Base-by-base conservation (phyloP, 2,329 filamentous ascomycete genomes). In the Cercospora sojina region DNA sequence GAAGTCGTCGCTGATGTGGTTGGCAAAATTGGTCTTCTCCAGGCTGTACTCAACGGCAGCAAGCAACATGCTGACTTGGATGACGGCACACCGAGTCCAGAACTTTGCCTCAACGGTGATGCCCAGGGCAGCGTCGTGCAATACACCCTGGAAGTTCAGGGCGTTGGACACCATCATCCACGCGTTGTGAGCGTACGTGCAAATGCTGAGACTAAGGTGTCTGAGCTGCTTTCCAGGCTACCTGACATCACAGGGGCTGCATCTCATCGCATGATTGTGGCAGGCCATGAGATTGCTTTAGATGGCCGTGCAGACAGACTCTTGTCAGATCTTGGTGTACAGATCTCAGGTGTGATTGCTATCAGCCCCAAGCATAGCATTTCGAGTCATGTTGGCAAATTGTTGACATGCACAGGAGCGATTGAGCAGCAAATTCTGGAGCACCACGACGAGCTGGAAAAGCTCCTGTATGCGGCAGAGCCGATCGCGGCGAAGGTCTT, bases 391-490 rank as follows among this genome's bases (percentile, higher is more conserved):
- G 61, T 76, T 29, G 67, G 64, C 29, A 70, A 69, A 31, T 68
- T 74, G 49, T 72, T 76, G 59, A 71, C 69, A 35, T 57, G 66
- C 29, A 47, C 69, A 62, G 81, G 68, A 74, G 82, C 84, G 1
- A 83, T 98, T 2, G 92, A 98, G 75, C 84, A 87, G 12, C 91
- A 94, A 72, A 88, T 98, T 23, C 81, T 95, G 71, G 85, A 88
- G 65, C 91, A 96, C 77, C 96, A 97, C 74, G 86, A 91, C 62
- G 88, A 94, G 67, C 80, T 99, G 25, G 97, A 95, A 84, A 86
- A 87, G 51, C 90, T 94, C 73, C 83, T 98, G 62, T 87, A 88
- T 69, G 72, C 69, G 5, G 63, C 71, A 86, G 93, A 80, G 86
- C 91, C 53, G 88, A 93, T 74, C 29, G 74, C 73, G 32, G 29